Percentiles rank a stretch among this genome's conserved stretches.
Conservation (phyloP, 2,329 filamentous ascomycete species). For the Trichoderma sp. region DNA sequence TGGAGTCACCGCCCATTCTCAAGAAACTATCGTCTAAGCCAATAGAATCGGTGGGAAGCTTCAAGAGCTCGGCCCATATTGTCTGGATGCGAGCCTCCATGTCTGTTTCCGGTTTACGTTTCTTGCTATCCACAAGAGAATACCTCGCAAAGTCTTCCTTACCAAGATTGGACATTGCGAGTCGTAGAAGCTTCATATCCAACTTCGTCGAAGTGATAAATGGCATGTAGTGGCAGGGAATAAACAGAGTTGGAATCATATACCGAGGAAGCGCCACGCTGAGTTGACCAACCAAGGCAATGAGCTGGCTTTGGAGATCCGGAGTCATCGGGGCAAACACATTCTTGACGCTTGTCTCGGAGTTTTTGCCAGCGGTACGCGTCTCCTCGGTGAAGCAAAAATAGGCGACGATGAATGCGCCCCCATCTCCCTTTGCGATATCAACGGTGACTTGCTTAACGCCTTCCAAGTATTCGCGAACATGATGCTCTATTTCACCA, state of each 20-base stretch:
- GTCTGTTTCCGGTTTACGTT: constrained; percentile 30
- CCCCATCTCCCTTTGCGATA: constrained; percentile 17
- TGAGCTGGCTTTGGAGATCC: constrained; percentile 16
- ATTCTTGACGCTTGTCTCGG: background rate
- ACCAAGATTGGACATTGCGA: constrained; percentile 2
- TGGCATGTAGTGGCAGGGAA: constrained; percentile 26
- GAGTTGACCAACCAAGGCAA: constrained; percentile 24
- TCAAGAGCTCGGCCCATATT: constrained; percentile 38
- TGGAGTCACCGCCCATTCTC: constrained; percentile 33
- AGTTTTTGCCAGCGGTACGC: constrained; percentile 1
- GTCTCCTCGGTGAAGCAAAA: constrained; percentile 25
- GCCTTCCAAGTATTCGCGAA: constrained; percentile 15
- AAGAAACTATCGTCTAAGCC: constrained; percentile 32
- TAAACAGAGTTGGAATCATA: constrained; percentile 27
- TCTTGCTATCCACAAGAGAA: constrained; percentile 35
- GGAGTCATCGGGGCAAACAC: constrained; percentile 15
- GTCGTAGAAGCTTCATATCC: constrained; percentile 28
- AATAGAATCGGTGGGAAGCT: constrained; percentile 24
- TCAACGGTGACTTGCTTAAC: constrained; percentile 27
- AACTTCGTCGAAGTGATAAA: constrained; percentile 28
- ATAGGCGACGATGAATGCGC: constrained; percentile 24
- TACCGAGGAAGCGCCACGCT: constrained; percentile 24
- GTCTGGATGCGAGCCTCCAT: constrained; percentile 38
- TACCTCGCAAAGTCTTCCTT: constrained; percentile 30
- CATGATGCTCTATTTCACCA: constrained; percentile 31